Evolutionary conservation across 2,329 filamentous ascomycete species (phyloP), one percentile per base, ranked within the genome.

Genomic region (Lachnellula cervina): DNA sequence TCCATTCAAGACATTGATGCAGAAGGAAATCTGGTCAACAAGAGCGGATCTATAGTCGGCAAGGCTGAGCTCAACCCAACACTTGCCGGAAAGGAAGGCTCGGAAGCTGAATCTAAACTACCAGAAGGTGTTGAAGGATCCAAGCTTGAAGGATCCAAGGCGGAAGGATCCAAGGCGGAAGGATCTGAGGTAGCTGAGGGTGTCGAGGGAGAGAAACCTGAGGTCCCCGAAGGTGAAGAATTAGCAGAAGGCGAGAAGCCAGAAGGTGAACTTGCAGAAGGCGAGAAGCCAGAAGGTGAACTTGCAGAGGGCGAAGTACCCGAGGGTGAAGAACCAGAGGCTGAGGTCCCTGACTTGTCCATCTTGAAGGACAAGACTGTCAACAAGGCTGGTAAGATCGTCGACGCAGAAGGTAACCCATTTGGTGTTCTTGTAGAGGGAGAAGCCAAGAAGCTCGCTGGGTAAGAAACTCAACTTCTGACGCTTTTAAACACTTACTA

Each of bases 391-490:
- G 81, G 81, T 51, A 82, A 83, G 53, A 73, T 83, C 19, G 76
- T 83, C 52, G 75, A 80, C 54, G 71, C 77, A 21, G 51, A 62
- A 43, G 78, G 79, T 9, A 72, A 77, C 32, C 67, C 80, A 3
- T 71, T 88, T 60, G 87, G 83, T 11, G 81, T 81, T 46, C 75
- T 90, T 8, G 72, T 82, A 28, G 80, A 87, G 63, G 87, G 87
- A 25, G 81, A 86, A 21, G 64, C 81, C 14, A 84, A 86, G 72
- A 76, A 86, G 59, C 77, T 89, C 4, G 69, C 81, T 40, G 86
- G 44, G 44, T 46, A 46, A 46, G 44, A 14, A 17, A 42, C 38
- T 4, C 16, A 16, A 19, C 9, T 17, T 17, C 38, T 32, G 28
- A 32, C 9, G 8, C 28, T 11, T 11, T 32, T 9, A 32, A 32